A percentile compares a stretch with the other conserved stretches of the same genome.
Conservation (phyloP, 2,329 filamentous ascomycete species). For the Aotearoamyces nothofagi region DNA sequence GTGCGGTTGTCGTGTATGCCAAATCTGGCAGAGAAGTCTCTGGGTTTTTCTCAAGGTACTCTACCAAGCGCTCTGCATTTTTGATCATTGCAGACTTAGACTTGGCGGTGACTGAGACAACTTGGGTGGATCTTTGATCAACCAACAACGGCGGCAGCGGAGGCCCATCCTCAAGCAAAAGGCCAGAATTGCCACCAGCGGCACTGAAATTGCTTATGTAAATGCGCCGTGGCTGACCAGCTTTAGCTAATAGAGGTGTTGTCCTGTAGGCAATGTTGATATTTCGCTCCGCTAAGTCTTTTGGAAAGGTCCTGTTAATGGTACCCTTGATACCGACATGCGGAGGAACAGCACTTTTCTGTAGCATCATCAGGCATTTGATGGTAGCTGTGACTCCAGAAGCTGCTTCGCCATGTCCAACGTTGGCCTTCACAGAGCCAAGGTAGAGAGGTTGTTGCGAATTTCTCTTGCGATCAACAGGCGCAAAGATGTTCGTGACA, state of each 20-base stretch:
- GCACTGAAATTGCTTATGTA: slow-evolving; percentile 30
- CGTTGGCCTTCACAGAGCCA: slow-evolving; percentile 8
- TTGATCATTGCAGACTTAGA: slow-evolving; percentile 3
- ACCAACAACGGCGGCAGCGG: slow-evolving; percentile 13
- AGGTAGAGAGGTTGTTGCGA: slow-evolving; percentile 36
- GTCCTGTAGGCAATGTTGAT: slow-evolving; percentile 11
- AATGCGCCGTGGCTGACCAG: slow-evolving; percentile 21
- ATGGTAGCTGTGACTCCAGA: slow-evolving; percentile 14
- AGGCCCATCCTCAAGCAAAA: slow-evolving; percentile 18
- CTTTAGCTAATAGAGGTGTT: slow-evolving; percentile 18
- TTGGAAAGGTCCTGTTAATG: slow-evolving; percentile 14
- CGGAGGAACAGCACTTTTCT: slow-evolving; percentile 13
- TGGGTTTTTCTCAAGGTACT: slow-evolving; percentile 3
- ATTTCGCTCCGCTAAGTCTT: slow-evolving; percentile 20
- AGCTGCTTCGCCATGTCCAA: slow-evolving; percentile 12
- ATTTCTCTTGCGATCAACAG: slow-evolving; percentile 9
- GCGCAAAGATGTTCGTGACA: slow-evolving; percentile 46
- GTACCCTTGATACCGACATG: slow-evolving; percentile 16
- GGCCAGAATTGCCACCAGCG: slow-evolving; percentile 18
- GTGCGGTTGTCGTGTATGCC: slow-evolving; percentile 20
- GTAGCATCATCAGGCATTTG: slow-evolving; percentile 16
- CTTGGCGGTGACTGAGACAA: slow-evolving; percentile 33
- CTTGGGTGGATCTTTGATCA: slow-evolving; percentile 28
- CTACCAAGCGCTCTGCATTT: slow-evolving; percentile 5
- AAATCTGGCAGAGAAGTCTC: slow-evolving; percentile 12